Conservation (phyloP, 192 early-diverging fungal species). For the Coemansia sp. region DNA sequence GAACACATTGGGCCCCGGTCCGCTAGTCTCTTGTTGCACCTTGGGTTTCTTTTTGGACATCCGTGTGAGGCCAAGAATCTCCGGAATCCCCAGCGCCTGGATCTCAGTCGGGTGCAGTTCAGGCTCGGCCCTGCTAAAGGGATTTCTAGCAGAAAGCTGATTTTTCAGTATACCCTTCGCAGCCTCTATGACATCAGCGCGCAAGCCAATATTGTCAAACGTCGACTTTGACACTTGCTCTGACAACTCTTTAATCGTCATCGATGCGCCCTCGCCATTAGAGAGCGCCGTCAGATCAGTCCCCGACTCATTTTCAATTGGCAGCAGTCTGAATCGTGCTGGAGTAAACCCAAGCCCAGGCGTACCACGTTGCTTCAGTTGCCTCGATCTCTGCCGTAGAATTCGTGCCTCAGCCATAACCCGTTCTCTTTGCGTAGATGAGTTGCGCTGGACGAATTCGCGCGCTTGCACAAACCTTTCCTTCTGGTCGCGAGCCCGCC, state of each 20-base stretch:
- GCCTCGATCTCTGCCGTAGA: slow-evolving; percentile 31
- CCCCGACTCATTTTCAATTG: slow-evolving; percentile 57
- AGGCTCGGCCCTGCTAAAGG: slow-evolving; percentile 19
- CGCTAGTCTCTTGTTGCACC: background rate
- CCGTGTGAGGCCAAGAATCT: slow-evolving; percentile 53
- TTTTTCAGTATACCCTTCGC: slow-evolving; percentile 21
- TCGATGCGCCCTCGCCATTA: background rate
- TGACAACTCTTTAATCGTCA: slow-evolving; percentile 17
- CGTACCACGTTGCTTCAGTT: slow-evolving; percentile 19
- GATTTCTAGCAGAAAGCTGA: slow-evolving; percentile 2
- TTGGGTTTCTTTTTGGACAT: slow-evolving; percentile 8
- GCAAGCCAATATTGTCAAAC: slow-evolving; percentile 69
- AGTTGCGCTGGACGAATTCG: slow-evolving; percentile 21
- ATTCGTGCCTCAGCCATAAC: slow-evolving; percentile 34
- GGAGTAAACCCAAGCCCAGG: slow-evolving; percentile 61
- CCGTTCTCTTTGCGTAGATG: slow-evolving; percentile 16
- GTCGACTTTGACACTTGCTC: slow-evolving; percentile 15
- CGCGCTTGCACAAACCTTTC: slow-evolving; percentile 27
- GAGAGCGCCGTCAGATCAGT: slow-evolving; percentile 34
- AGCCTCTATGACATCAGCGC: slow-evolving; percentile 55
- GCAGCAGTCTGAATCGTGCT: slow-evolving; percentile 58
- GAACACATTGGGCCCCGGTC: slow-evolving; percentile 54
- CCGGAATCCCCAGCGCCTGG: slow-evolving; percentile 80
- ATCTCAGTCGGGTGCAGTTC: slow-evolving; percentile 71
- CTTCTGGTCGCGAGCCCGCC: slow-evolving; percentile 32